Base-by-base conservation (phyloP, 169 alveolate genomes). In the Hammondia hammondi region DNA sequence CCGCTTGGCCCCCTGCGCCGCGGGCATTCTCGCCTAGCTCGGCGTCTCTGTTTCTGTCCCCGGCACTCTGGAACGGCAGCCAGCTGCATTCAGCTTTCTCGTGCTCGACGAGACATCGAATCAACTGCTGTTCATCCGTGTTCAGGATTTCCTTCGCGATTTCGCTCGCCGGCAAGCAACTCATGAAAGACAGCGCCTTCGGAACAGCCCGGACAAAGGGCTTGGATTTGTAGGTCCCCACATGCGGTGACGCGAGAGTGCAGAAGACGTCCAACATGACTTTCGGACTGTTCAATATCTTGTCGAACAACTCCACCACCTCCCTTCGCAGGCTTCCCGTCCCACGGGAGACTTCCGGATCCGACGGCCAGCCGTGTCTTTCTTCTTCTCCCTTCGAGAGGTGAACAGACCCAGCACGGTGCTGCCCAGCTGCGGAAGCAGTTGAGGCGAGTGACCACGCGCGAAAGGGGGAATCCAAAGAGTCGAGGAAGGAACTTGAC, bases 161-260 rank as follows among this genome's bases (percentile, higher is more conserved):
- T 10, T 82, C 67, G 56, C 61, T 35, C 21, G 21, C 48, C 19
- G 89, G 89, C 89, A 82, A 48, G 67, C 39, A 82, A 29, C 89
- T 35, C 70, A 82, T 35, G 70, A 35, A 35, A 9, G 89, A 35
- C 56, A 82, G 35, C 32, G 89, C 89, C 14, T 29, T 37, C 37
- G 89, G 89, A 3, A 82, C 48, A 3, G 89, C 39, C 57, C 89
- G 89, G 35, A 35, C 21, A 45, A 82, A 35, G 14, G 89, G 29
- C 39, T 35, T 35, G 89, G 89, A 82, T 27, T 82, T 82, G 89
- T 82, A 82, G 39, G 89, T 48, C 39, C 89, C 89, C n/a, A 82
- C 89, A 29, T 82, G 89, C 32, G 89, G 89, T 6, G 89, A 82
- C 12, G 89, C 89, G 39, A 82, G 89, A 29, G 89, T 82, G 35